Conservation (phyloP, 2,329 filamentous ascomycete species). For the Colletotrichum navitas region DNA sequence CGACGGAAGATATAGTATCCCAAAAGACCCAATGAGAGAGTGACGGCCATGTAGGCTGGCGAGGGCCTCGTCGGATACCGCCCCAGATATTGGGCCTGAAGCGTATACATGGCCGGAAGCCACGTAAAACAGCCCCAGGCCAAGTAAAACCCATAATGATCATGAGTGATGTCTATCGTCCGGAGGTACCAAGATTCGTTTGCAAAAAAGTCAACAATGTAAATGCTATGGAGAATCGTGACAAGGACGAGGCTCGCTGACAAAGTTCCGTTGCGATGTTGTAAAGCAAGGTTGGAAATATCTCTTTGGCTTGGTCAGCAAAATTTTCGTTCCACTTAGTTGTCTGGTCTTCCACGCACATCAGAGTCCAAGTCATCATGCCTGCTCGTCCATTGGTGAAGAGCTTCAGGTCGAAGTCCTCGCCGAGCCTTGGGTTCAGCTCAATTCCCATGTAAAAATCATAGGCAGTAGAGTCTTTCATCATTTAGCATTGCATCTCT, state of each 20-base stretch:
- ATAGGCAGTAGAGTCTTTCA: conserved; percentile 53
- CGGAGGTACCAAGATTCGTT: conserved; percentile 64
- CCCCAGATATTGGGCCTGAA: conserved; percentile 62
- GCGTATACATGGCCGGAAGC: conserved; percentile 60
- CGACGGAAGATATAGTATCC: conserved; percentile 60
- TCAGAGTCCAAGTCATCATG: conserved; percentile 61
- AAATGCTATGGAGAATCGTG: conserved; percentile 58
- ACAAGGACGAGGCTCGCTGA: conserved; percentile 53
- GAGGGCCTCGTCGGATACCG: conserved; percentile 53
- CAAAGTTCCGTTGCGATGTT: neutral
- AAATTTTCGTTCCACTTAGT: too few species aligned
- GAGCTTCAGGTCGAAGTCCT: conserved; percentile 59
- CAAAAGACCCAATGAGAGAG: conserved; percentile 42
- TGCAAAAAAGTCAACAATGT: conserved; percentile 62
- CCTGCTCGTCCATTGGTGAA: conserved; percentile 62
- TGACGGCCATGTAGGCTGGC: conserved; percentile 42
- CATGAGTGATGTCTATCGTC: conserved; percentile 59
- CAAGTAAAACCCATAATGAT: conserved; percentile 60
- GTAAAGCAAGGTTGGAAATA: conserved; percentile 9
- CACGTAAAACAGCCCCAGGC: conserved; percentile 61
- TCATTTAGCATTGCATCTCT: neutral
- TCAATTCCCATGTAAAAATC: conserved; percentile 63
- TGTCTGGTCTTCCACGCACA: conserved; percentile 48
- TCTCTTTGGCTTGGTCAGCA: neutral
- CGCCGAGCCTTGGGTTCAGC: conserved; percentile 58